Evolutionary conservation across 495 filamentous ascomycete genomes (phyloP).

Genomic region (Apiosordaria backusii): DNA sequence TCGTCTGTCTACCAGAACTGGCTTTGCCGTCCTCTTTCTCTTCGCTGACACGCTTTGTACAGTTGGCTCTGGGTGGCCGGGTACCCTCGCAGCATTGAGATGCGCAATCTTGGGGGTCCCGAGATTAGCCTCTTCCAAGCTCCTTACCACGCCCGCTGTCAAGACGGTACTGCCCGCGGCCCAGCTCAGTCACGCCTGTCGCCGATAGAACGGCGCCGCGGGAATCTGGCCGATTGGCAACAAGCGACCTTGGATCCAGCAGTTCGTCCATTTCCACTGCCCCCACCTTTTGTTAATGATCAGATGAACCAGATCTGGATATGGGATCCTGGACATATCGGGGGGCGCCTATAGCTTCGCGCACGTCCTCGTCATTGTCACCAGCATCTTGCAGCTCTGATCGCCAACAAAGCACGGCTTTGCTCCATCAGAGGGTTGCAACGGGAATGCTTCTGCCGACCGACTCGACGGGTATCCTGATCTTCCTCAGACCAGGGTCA

Average conservation of each 20-base stretch:
- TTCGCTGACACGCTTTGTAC: conserved; percentile 2
- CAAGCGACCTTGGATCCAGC: conserved; percentile 2
- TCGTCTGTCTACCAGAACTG: not conserved
- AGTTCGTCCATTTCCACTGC: conserved; percentile 5
- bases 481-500: not conserved
- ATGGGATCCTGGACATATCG: not conserved
- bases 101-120: conserved; percentile 45
- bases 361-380: not conserved
- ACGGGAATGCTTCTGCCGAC: conserved; percentile 2
- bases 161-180: conserved; percentile 27
- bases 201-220: conserved; percentile 16
- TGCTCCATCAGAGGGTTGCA: not conserved
- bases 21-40: not conserved
- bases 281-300: conserved; percentile 11
- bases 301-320: conserved; percentile 14
- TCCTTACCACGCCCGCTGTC: conserved; percentile 15
- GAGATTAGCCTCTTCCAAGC: conserved; percentile 26
- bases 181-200: conserved; percentile 25
- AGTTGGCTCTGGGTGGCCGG: not conserved
- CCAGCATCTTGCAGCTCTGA: not conserved
- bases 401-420: not conserved
- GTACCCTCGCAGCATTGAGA: conserved; percentile 38
- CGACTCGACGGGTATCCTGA: not conserved
- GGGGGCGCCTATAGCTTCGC: not conserved
- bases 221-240: conserved; percentile 24